A percentile compares a stretch with the other conserved stretches of the same genome.
Conservation (phyloP, 1,139 yeast species). For the Protomyces inouyei region DNA sequence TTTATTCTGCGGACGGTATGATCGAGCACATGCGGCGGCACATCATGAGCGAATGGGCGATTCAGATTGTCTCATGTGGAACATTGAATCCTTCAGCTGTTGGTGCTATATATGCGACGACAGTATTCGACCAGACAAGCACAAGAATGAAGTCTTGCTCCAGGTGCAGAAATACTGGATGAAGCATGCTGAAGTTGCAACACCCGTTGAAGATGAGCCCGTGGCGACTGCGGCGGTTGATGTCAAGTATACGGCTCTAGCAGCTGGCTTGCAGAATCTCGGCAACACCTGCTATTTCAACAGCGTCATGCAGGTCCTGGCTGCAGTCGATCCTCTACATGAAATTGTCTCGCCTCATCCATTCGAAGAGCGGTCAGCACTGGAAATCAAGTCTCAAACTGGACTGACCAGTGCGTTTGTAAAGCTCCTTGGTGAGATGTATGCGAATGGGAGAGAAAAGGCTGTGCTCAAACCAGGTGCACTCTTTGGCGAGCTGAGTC, state of each 20-base stretch:
- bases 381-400: constrained; percentile 10
- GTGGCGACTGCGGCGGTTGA: not conserved
- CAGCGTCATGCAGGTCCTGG: constrained; percentile 29
- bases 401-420: constrained; percentile 26
- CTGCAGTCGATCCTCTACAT: constrained; percentile 23
- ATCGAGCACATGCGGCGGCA: constrained; percentile 17
- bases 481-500: constrained; percentile 24
- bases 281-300: constrained; percentile 32
- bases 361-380: constrained; percentile 5
- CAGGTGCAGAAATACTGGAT: constrained; percentile 25
- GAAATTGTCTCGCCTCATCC: constrained; percentile 27
- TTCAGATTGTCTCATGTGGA: constrained; percentile 22
- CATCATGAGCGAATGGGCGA: constrained; percentile 16
- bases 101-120: constrained; percentile 27
- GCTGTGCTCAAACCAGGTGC: constrained; percentile 20
- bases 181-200: constrained; percentile 15
- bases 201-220: not conserved
- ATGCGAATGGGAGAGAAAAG: constrained; percentile 16
- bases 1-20: constrained; percentile 25
- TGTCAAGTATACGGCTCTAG: constrained; percentile 1
- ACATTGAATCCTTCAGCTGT: constrained; percentile 15
- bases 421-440: constrained; percentile 24
- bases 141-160: constrained; percentile 13
- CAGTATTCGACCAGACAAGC: constrained; percentile 1
- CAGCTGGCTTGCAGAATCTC: constrained; percentile 30